phyloP scores from a whole-genome alignment of 345 rosid species.

The Camelina laxa region DNA sequence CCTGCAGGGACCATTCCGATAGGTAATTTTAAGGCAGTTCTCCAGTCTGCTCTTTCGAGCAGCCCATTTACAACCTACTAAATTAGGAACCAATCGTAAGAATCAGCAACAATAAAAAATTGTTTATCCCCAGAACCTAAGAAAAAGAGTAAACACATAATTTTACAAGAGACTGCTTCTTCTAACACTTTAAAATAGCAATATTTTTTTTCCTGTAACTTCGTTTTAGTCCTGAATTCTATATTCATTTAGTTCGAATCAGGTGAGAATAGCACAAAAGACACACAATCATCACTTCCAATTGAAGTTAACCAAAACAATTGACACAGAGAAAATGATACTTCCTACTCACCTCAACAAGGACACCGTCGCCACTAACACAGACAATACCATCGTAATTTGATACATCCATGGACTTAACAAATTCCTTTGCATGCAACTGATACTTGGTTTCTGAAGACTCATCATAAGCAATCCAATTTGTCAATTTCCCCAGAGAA shows the following conservation, averaged over 20 bases:
- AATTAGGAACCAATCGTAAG: constrained; percentile 44
- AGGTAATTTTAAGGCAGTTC: constrained; percentile 68
- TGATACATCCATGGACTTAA: constrained; percentile 58
- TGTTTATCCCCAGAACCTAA: not conserved
- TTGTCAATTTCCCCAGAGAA: not conserved
- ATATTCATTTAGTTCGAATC: not conserved
- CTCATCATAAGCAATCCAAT: constrained; percentile 14
- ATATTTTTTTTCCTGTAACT: not conserved
- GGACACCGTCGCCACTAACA: constrained; percentile 93
- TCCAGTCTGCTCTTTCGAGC: constrained; percentile 89
- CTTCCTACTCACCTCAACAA: constrained; percentile 73
- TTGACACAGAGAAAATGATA: not conserved
- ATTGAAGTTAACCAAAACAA: constrained; percentile 2
- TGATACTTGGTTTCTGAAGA: constrained; percentile 67
- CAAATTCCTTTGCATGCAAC: constrained; percentile 85
- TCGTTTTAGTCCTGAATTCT: not conserved
- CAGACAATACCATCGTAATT: constrained; percentile 90
- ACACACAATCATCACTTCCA: constrained; percentile 21
- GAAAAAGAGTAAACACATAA: not conserved
- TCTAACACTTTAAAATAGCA: not conserved
- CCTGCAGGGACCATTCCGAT: constrained; percentile 94
- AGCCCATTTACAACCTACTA: constrained; percentile 98
- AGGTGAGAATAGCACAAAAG: constrained; percentile 10
- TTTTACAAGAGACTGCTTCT: constrained; percentile 11
- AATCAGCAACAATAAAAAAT: constrained; percentile 10